A percentile compares a stretch with the other conserved stretches of the same genome.
Evolutionary conservation across 495 filamentous ascomycete genomes (phyloP).

Genomic region (Talaromyces wortmannii): DNA sequence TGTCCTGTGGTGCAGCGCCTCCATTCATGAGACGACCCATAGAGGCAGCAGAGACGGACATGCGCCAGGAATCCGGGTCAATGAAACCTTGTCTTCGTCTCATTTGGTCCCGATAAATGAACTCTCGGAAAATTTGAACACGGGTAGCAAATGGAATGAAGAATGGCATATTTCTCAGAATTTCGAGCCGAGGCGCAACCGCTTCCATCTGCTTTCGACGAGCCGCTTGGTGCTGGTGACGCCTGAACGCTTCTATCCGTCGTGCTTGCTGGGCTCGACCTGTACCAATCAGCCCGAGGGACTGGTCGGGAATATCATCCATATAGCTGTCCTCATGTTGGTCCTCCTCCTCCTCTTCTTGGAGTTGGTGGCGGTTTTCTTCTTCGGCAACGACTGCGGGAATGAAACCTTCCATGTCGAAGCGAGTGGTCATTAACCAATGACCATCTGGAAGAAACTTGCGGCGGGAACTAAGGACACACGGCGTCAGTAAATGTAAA

Average conservation of each 20-base stretch:
- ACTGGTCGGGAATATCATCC: constrained; percentile 18
- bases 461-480: constrained; percentile 56
- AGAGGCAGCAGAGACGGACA: constrained; percentile 42
- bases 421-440: constrained; percentile 90
- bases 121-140: constrained; percentile 91
- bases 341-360: constrained; percentile 45
- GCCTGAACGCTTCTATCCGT: constrained; percentile 45
- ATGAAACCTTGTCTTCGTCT: constrained; percentile 66
- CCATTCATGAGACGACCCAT: constrained; percentile 31
- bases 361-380: constrained; percentile 63
- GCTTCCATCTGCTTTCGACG: constrained; percentile 62
- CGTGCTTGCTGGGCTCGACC: constrained; percentile 45
- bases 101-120: constrained; percentile 75
- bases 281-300: constrained; percentile 40
- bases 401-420: constrained; percentile 91
- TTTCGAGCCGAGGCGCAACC: constrained; percentile 78
- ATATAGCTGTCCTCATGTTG: constrained; percentile 32
- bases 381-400: constrained; percentile 82
- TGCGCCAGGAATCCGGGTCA: constrained; percentile 76
- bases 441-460: constrained; percentile 75
- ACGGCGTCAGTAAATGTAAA: constrained; percentile 6
- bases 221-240: constrained; percentile 56
- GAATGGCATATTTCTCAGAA: constrained; percentile 94
- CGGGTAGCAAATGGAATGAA: constrained; percentile 89
- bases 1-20: constrained; percentile 28